Conservation (phyloP, 2,329 filamentous ascomycete genomes). For the Fusarium udum region DNA sequence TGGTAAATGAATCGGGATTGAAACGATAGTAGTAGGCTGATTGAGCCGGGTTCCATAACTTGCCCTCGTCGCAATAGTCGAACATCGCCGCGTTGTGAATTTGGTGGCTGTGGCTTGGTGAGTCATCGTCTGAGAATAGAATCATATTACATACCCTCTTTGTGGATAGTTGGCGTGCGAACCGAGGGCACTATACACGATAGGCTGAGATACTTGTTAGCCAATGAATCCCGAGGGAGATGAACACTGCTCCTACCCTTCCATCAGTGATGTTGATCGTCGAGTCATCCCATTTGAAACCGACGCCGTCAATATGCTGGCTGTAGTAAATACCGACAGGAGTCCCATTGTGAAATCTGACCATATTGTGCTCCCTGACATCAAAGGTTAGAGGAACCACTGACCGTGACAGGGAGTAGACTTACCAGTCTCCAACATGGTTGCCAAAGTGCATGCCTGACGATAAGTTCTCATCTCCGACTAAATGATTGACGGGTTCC, state of each 20-base stretch:
- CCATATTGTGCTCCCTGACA: slow-evolving; percentile 41
- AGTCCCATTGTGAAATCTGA: slow-evolving; percentile 41
- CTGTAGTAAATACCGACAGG: slow-evolving; percentile 45
- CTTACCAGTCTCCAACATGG: slow-evolving; percentile 45
- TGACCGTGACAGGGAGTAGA: background rate
- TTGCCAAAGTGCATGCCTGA: slow-evolving; percentile 45
- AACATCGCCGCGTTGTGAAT: slow-evolving; percentile 46
- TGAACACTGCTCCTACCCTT: slow-evolving; percentile 36
- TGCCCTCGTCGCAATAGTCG: slow-evolving; percentile 49
- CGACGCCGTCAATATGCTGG: slow-evolving; percentile 41
- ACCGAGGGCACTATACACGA: slow-evolving; percentile 48
- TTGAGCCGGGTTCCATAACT: slow-evolving; percentile 47
- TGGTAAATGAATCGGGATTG: slow-evolving; percentile 35
- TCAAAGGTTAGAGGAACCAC: background rate
- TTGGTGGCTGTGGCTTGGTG: slow-evolving; percentile 39
- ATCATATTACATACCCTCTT: slow-evolving; percentile 36
- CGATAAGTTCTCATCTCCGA: slow-evolving; percentile 10
- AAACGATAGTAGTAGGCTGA: slow-evolving; percentile 51
- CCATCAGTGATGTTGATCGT: slow-evolving; percentile 36
- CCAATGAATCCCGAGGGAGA: accelerated
- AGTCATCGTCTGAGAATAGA: background rate
- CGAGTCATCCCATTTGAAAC: slow-evolving; percentile 44
- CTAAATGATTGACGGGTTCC: slow-evolving; percentile 40
- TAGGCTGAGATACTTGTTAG: slow-evolving; percentile 39
- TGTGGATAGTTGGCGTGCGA: slow-evolving; percentile 49